phyloP scores from a whole-genome alignment of 75 land plant genomes.

The Azolla pinnata region DNA sequence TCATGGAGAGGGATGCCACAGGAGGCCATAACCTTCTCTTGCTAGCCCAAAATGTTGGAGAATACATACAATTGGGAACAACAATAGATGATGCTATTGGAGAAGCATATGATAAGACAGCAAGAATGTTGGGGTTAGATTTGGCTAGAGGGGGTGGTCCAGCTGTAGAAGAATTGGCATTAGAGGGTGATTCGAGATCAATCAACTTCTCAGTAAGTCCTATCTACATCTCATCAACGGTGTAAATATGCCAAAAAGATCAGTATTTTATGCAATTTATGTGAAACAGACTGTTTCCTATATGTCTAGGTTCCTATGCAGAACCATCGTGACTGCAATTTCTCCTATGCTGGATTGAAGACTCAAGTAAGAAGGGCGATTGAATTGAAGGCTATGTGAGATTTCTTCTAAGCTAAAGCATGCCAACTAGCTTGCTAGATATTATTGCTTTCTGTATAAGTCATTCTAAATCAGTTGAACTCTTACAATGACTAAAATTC shows the following conservation, averaged over 20 bases:
- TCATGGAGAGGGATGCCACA: too few relatives aligned
- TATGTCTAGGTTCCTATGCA: conserved; percentile 89
- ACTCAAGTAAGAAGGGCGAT: conserved; percentile 88
- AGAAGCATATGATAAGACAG: conserved; percentile 96
- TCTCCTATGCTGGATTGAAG: conserved; percentile 97
- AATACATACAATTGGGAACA: conserved; percentile 91
- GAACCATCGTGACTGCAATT: conserved; percentile 78
- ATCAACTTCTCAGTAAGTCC: conserved; percentile 56
- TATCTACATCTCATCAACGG: too few relatives aligned
- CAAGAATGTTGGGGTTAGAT: conserved; percentile 96
- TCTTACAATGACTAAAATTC: background rate
- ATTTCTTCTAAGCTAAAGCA: too few relatives aligned
- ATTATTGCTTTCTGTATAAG: background rate
- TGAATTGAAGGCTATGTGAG: conserved; percentile 69
- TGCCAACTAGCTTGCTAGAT: background rate
- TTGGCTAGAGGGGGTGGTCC: conserved; percentile 92
- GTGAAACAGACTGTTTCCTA: too few relatives aligned
- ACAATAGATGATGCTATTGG: conserved; percentile 99
- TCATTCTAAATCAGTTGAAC: background rate
- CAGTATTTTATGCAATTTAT: too few relatives aligned
- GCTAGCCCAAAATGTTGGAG: conserved; percentile 78
- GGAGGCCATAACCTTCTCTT: conserved; percentile 97
- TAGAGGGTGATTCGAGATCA: conserved; percentile 66
- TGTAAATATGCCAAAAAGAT: too few relatives aligned
- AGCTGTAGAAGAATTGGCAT: conserved; percentile 85